These are phyloP conservation scores for Aspergillus transmontanensis DNA, from an alignment of 2,329 filamentous ascomycete genomes.

Conservation along the genomic window DNA sequence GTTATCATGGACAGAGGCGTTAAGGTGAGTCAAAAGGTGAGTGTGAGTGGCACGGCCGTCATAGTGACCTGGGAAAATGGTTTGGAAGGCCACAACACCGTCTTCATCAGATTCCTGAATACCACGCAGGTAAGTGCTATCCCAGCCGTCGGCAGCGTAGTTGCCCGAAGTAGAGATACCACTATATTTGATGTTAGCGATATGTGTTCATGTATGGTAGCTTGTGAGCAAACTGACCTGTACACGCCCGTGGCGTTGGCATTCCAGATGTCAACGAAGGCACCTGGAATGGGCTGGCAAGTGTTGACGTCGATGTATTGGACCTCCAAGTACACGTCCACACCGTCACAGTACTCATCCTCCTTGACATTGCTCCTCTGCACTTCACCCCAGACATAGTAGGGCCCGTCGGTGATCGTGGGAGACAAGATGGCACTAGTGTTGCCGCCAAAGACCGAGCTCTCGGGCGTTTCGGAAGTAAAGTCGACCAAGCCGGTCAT, in stretches of 20 bases:
- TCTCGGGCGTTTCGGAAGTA: slow-evolving; percentile 30
- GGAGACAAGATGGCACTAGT: slow-evolving; percentile 48
- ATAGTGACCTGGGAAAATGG: slow-evolving; percentile 52
- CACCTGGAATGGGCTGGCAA: slow-evolving; percentile 42
- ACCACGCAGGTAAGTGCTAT: slow-evolving; percentile 53
- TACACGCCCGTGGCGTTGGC: slow-evolving; percentile 52
- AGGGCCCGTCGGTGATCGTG: slow-evolving; percentile 48
- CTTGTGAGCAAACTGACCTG: slow-evolving; percentile 28
- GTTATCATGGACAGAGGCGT: slow-evolving; percentile 42
- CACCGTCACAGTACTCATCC: slow-evolving; percentile 38
- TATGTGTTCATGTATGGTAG: not conserved
- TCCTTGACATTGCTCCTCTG: slow-evolving; percentile 47
- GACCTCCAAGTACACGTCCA: slow-evolving; percentile 48
- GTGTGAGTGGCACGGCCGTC: slow-evolving; percentile 52
- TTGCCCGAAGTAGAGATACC: slow-evolving; percentile 32
- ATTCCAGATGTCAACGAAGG: slow-evolving; percentile 51
- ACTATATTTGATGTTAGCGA: slow-evolving; percentile 20
- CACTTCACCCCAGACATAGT: slow-evolving; percentile 49
- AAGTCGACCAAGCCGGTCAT: slow-evolving; percentile 35
- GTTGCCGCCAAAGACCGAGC: slow-evolving; percentile 44
- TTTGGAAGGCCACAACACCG: slow-evolving; percentile 54
- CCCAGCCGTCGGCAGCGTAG: slow-evolving; percentile 33
- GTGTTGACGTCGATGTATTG: slow-evolving; percentile 52
- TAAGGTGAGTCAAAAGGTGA: slow-evolving; percentile 51
- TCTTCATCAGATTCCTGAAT: slow-evolving; percentile 50